A percentile compares a stretch with the other conserved stretches of the same genome.
Conservation (phyloP, 805 yeast genomes). For the Hanseniaspora meyeri region DNA sequence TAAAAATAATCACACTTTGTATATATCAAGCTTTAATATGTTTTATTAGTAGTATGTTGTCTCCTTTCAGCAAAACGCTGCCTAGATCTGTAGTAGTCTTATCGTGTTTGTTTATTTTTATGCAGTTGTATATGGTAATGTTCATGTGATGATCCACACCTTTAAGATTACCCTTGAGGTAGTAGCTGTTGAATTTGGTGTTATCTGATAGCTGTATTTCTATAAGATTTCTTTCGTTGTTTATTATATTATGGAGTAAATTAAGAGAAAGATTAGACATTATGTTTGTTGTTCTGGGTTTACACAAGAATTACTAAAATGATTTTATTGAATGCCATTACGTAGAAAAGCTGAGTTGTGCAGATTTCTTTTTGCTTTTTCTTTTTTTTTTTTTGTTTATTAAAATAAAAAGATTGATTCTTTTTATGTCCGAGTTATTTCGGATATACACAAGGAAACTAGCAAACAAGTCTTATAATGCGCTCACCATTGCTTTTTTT, state of each 20-base stretch:
- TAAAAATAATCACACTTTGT: background rate
- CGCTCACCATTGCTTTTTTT: no score
- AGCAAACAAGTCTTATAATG: no score
- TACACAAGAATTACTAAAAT: background rate
- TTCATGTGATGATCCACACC: constrained; percentile 99
- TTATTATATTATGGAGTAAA: background rate
- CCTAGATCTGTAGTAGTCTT: constrained; percentile 36
- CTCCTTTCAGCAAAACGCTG: constrained; percentile 77
- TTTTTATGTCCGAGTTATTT: no score
- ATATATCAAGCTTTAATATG: constrained; percentile 16
- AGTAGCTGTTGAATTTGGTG: background rate
- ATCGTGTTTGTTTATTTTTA: constrained; percentile 41
- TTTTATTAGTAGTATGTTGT: constrained; percentile 69
- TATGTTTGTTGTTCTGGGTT: background rate
- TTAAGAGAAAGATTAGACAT: background rate
- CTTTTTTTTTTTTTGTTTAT: no score
- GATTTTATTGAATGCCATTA: no score
- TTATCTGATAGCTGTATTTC: constrained; percentile 1
- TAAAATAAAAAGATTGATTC: no score
- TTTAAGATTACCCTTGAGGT: constrained; percentile 58
- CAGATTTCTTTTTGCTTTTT: no score
- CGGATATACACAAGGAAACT: no score
- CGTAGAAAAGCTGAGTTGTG: no score
- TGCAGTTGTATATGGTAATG: constrained; percentile 47
- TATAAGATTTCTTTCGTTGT: background rate